These are phyloP conservation scores for Torulaspora indica DNA, from an alignment of 805 yeast genomes.

Conservation along the genomic window DNA sequence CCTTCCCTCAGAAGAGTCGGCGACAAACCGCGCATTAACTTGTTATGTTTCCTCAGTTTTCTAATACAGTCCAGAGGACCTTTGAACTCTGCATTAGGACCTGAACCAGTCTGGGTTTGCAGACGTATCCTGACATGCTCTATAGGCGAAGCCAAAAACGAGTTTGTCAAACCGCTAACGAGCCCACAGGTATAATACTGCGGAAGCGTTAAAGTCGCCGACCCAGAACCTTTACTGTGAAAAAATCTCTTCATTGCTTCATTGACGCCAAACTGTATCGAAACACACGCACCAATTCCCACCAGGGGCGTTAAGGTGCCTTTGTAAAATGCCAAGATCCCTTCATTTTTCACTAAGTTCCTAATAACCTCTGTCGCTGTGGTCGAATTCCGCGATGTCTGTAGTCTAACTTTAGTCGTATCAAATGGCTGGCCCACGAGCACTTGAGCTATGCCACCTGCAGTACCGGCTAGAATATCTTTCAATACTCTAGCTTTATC, in stretches of 20 bases:
- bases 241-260: constrained; percentile 88
- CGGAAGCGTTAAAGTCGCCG: constrained; percentile 41
- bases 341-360: constrained; percentile 71
- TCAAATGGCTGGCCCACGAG: constrained; percentile 95
- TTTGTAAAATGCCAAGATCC: constrained; percentile 80
- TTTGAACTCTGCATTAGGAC: constrained; percentile 45
- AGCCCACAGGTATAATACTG: constrained; percentile 83
- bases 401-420: constrained; percentile 88
- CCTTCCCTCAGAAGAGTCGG: constrained; percentile 85
- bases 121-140: constrained; percentile 92
- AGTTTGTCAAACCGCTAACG: constrained; percentile 89
- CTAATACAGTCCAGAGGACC: constrained; percentile 48
- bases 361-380: constrained; percentile 68
- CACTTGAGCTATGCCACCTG: constrained; percentile 95
- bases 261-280: constrained; percentile 92
- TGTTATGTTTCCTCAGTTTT: constrained; percentile 50
- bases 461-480: constrained; percentile 85
- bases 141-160: constrained; percentile 85
- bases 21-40: constrained; percentile 71
- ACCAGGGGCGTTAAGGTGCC: constrained; percentile 90
- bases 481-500: constrained; percentile 40
- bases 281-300: constrained; percentile 98
- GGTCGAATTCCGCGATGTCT: constrained; percentile 76
- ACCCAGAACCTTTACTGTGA: constrained; percentile 36
- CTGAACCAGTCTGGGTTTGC: constrained; percentile 63